Conservation (phyloP, 2,329 filamentous ascomycete species). For the Chalara sp. region DNA sequence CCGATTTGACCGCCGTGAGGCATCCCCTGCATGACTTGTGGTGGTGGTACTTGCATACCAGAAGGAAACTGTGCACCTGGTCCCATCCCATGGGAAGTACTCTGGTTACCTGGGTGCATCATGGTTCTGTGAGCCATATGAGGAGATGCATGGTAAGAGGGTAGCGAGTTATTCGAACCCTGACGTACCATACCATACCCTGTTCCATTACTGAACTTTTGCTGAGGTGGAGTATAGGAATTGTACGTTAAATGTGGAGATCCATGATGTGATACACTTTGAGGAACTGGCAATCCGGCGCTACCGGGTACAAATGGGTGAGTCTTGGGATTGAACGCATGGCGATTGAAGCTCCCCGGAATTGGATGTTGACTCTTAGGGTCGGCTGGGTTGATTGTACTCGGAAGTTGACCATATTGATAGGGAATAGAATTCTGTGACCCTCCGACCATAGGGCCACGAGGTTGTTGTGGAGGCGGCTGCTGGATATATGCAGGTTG, state of each 20-base stretch:
- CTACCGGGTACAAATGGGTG: constrained; percentile 78
- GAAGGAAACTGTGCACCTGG: background rate
- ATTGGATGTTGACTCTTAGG: constrained; percentile 74
- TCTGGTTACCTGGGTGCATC: constrained; percentile 26
- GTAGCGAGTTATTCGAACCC: constrained; percentile 29
- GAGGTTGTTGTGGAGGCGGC: constrained; percentile 12
- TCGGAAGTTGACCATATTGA: constrained; percentile 71
- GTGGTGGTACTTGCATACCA: constrained; percentile 5
- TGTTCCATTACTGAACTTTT: constrained; percentile 25
- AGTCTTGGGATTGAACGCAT: constrained; percentile 89
- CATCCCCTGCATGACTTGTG: constrained; percentile 19
- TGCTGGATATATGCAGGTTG: constrained; percentile 16
- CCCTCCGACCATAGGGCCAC: constrained; percentile 17
- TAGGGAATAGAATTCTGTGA: constrained; percentile 47
- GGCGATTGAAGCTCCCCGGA: constrained; percentile 76
- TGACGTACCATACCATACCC: constrained; percentile 29
- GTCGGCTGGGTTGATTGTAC: constrained; percentile 61
- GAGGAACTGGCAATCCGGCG: constrained; percentile 40
- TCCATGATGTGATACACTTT: constrained; percentile 27
- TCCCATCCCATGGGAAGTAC: constrained; percentile 8
- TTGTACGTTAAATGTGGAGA: constrained; percentile 37
- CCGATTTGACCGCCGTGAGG: constrained; percentile 26
- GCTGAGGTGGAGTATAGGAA: constrained; percentile 24
- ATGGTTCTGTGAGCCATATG: constrained; percentile 27
- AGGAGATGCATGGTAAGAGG: constrained; percentile 29